Conservation (phyloP, 495 filamentous ascomycete species). For the Pyrenula massariospora region DNA sequence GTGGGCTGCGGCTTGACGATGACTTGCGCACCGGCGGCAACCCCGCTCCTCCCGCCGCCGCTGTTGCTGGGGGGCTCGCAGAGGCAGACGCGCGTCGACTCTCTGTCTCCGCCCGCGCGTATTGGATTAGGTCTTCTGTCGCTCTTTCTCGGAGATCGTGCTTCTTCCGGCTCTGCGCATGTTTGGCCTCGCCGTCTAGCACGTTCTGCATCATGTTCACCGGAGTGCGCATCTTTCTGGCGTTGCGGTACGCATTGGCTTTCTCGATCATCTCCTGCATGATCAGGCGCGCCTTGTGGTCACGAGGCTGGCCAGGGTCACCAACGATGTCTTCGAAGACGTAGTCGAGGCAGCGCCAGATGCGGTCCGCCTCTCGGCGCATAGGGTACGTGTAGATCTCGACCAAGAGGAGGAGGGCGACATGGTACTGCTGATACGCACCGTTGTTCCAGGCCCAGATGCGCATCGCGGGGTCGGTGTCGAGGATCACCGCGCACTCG, state of each 20-base stretch:
- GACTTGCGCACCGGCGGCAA: background rate
- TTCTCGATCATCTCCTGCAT: background rate
- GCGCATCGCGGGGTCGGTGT: slow-evolving; percentile 33
- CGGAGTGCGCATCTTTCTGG: background rate
- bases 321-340: slow-evolving; percentile 33
- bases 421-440: slow-evolving; percentile 35
- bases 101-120: background rate
- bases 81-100: background rate
- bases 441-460: slow-evolving; percentile 32
- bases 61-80: background rate
- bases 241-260: background rate
- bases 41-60: no score
- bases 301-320: background rate
- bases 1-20: background rate
- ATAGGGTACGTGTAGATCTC: slow-evolving; percentile 46
- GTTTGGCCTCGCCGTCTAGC: background rate
- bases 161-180: background rate
- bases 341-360: slow-evolving; percentile 61
- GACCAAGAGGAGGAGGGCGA: slow-evolving; percentile 28
- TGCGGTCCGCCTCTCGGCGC: slow-evolving; percentile 41
- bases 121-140: background rate
- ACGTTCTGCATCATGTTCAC: background rate
- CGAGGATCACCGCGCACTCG: slow-evolving; percentile 19
- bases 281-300: background rate
- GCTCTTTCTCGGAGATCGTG: background rate